Base-by-base conservation (phyloP, 2,329 filamentous ascomycete species). In the Mollisiaceae sp. region DNA sequence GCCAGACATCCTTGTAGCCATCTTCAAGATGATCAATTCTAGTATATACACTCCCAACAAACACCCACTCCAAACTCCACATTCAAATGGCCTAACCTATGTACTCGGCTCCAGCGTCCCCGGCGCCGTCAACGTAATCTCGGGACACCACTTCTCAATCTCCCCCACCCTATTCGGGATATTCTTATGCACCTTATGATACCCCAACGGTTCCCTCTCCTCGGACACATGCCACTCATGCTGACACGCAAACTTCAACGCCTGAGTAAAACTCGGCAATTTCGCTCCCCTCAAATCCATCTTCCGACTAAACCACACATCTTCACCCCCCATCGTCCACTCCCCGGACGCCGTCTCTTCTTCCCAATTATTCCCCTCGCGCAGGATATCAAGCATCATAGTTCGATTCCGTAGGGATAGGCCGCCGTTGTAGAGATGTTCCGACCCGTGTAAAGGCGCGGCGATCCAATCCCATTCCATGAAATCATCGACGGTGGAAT, bases 381-480 rank as follows among this genome's bases (percentile, higher is more conserved):
- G 62, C 54, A 55, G 58, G 50, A 27, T 58, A 60, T n/a, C 57
- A 27, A 18, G 66, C 55, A 45, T 67, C 55, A 63, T 67, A 65
- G 56, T 22, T 39, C 56, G 20, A 32, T 59, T 59, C 3, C 57
- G 57, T 2, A 59, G 39, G 4, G 71, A 74, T 24, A 78, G 67
- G 4, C 76, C 76, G 60, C 76, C 76, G 64, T 77, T 77, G 66
- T 70, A 77, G 5, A 64, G 68, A 6, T 36, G 43, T 3, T 70
- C 69, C 38, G 20, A 77, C 65, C 8, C 75, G 74, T 63, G n/a
- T 22, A 39, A 14, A 1, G 75, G 74, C 1, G 77, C 76, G 1
- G 73, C 77, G 60, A 78, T 75, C 50, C 75, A 76, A 43, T 76
- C 74, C 64, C 71, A 77, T 52, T 74, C 56, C 11, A 77, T 50